Conservation (phyloP, 208 protist genomes). For the Trypanosoma platydactyli region DNA sequence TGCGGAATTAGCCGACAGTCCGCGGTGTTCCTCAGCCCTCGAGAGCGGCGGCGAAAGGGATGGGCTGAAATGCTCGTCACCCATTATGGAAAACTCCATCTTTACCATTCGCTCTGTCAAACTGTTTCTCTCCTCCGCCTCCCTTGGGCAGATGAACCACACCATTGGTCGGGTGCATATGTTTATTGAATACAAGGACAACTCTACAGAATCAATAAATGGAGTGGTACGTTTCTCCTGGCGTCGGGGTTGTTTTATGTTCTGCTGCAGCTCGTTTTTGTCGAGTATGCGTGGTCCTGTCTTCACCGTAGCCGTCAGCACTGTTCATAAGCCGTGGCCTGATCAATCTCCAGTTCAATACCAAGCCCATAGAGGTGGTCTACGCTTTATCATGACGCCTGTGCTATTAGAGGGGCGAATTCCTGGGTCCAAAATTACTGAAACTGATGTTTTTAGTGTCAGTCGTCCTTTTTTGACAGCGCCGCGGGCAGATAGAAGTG, state of each 20-base stretch:
- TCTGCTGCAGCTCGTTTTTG: constrained; percentile 55
- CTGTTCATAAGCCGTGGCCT: constrained; percentile 49
- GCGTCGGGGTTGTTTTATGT: constrained; percentile 51
- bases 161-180: constrained; percentile 65
- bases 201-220: constrained; percentile 61
- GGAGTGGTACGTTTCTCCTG: constrained; percentile 66
- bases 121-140: constrained; percentile 53
- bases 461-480: constrained; percentile 17
- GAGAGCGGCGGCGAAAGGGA: neutral
- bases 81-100: constrained; percentile 10
- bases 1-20: constrained; percentile 1
- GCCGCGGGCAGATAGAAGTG: no score
- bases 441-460: constrained; percentile 64
- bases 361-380: constrained; percentile 47
- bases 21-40: neutral
- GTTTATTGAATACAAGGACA: constrained; percentile 60
- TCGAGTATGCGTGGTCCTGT: constrained; percentile 46
- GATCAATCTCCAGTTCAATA: constrained; percentile 51
- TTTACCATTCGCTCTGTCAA: constrained; percentile 42
- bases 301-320: constrained; percentile 62
- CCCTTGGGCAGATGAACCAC: constrained; percentile 64
- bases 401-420: constrained; percentile 51
- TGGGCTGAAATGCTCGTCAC: neutral
- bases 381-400: constrained; percentile 66
- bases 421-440: constrained; percentile 51